These are phyloP conservation scores for Globisporangium carolinianum DNA, from an alignment of 352 stramenopile genomes.

Conservation along the genomic window DNA sequence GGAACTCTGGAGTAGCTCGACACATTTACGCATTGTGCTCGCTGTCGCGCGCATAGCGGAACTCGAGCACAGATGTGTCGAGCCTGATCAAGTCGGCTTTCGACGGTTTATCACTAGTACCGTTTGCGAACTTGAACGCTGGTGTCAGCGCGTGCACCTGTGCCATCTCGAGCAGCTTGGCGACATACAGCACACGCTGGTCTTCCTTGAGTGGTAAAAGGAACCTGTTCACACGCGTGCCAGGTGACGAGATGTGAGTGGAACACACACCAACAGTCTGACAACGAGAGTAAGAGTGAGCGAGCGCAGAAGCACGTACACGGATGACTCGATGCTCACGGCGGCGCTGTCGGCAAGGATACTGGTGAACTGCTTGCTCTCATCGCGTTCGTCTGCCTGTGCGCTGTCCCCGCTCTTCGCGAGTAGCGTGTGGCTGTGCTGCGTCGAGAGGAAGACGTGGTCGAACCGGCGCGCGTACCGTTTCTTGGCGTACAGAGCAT, in stretches of 20 bases:
- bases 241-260: background rate
- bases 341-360: conserved; percentile 32
- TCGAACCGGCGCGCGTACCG: conserved; percentile 57
- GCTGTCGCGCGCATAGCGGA: conserved; percentile 19
- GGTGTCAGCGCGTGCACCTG: conserved; percentile 23
- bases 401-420: background rate
- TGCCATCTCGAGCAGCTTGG: conserved; percentile 62
- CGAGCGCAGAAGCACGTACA: conserved; percentile 26
- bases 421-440: conserved; percentile 51
- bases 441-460: conserved; percentile 58
- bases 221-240: conserved; percentile 27
- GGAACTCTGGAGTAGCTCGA: too few relatives aligned
- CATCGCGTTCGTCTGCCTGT: background rate
- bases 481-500: conserved; percentile 57
- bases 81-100: conserved; percentile 47
- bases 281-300: background rate
- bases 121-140: conserved; percentile 23
- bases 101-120: conserved; percentile 15
- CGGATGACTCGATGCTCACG: conserved; percentile 66
- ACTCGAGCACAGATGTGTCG: conserved; percentile 52
- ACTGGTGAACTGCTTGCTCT: conserved; percentile 24
- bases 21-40: too few relatives aligned
- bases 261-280: background rate
- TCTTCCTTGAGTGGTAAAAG: conserved; percentile 64
- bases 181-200: conserved; percentile 56